Conservation (phyloP, 192 early-diverging fungal genomes). For the Rhizoclosmatium sp. region DNA sequence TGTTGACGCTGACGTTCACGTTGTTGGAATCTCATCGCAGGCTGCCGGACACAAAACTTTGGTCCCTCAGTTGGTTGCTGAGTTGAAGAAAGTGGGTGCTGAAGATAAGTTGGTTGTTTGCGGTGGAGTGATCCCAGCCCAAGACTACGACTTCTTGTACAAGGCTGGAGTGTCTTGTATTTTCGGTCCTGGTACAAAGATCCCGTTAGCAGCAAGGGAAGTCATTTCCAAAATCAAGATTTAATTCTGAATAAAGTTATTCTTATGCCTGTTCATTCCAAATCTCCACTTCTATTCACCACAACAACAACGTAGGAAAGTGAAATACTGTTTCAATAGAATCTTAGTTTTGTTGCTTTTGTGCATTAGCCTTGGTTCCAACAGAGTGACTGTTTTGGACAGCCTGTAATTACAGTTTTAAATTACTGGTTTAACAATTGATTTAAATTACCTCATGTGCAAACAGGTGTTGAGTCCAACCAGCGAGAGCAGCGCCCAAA, state of each 20-base stretch:
- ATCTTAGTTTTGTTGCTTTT: background rate
- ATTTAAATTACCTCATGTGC: slow-evolving; percentile 56
- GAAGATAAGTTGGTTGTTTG: slow-evolving; percentile 77
- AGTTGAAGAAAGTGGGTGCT: slow-evolving; percentile 79
- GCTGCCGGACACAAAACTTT: slow-evolving; percentile 91
- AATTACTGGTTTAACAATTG: background rate
- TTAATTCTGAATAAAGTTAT: slow-evolving; percentile 7
- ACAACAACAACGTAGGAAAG: too few relatives aligned
- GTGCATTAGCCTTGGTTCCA: slow-evolving; percentile 23
- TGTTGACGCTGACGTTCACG: slow-evolving; percentile 89
- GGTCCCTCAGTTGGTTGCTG: slow-evolving; percentile 78
- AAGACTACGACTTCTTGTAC: slow-evolving; percentile 86
- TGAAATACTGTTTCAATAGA: too few relatives aligned
- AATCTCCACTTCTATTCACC: too few relatives aligned
- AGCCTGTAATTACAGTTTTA: slow-evolving; percentile 18
- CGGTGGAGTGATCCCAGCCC: slow-evolving; percentile 88
- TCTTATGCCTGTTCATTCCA: background rate
- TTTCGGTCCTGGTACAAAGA: slow-evolving; percentile 85
- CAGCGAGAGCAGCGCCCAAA: slow-evolving; percentile 61
- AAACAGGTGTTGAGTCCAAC: slow-evolving; percentile 60
- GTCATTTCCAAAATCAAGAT: slow-evolving; percentile 72
- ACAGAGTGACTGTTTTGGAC: slow-evolving; percentile 40
- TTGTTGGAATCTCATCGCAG: slow-evolving; percentile 85
- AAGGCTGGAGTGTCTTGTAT: slow-evolving; percentile 81
- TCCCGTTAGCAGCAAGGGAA: slow-evolving; percentile 84